Conservation (phyloP, 139 green algal species). For the Auxenochlorella pyrenoidosa region DNA sequence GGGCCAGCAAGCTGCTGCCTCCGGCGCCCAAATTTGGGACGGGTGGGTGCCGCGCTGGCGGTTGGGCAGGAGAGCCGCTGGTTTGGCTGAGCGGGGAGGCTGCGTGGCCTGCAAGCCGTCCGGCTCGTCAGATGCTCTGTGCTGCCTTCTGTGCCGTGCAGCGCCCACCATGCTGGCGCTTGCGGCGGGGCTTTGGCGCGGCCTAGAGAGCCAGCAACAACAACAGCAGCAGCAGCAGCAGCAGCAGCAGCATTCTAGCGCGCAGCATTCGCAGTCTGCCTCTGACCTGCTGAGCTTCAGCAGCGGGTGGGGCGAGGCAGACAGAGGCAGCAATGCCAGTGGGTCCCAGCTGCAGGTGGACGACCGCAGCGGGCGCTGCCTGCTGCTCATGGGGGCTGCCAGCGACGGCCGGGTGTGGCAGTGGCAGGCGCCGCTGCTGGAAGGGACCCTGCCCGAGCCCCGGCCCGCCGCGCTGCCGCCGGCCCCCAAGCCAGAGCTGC, state of each 20-base stretch:
- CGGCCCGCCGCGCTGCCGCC: neutral
- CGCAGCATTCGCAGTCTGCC: neutral
- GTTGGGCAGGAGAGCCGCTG: neutral
- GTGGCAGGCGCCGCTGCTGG: slow-evolving; percentile 67
- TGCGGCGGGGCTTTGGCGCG: slow-evolving; percentile 29
- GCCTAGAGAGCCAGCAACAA: slow-evolving; percentile 27
- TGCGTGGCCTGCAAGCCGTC: too few relatives aligned
- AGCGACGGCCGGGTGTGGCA: slow-evolving; percentile 76
- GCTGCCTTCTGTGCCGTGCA: neutral
- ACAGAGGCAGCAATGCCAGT: neutral
- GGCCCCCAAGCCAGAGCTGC: slow-evolving; percentile 36
- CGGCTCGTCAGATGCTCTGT: neutral
- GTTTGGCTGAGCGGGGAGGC: neutral
- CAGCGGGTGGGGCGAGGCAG: neutral
- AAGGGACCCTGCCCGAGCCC: slow-evolving; percentile 12
- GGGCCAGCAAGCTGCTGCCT: slow-evolving; percentile 47
- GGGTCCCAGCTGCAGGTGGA: too few relatives aligned
- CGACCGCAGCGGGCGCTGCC: neutral
- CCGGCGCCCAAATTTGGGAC: slow-evolving; percentile 42
- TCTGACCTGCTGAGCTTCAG: neutral
- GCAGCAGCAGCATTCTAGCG: too few relatives aligned
- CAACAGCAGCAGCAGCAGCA: neutral
- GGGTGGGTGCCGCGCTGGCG: neutral
- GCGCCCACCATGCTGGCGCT: slow-evolving; percentile 37
- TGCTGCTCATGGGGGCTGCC: slow-evolving; percentile 47